Base-by-base conservation (phyloP, 2,329 filamentous ascomycete genomes). In the Aspergillus sp. region DNA sequence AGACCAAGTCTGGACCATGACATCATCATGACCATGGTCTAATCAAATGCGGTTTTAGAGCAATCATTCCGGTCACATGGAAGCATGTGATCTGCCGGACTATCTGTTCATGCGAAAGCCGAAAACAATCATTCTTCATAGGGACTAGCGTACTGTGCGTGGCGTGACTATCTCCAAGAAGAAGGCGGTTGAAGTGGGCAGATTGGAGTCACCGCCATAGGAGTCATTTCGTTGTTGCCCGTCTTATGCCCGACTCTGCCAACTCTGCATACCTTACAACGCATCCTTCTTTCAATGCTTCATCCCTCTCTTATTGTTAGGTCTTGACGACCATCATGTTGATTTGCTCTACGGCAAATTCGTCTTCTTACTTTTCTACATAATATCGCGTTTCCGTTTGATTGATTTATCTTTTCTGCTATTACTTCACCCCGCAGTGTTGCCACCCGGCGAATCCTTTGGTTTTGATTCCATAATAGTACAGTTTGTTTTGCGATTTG, bases 311-410 rank as follows among this genome's bases (percentile, higher is more conserved):
- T 20, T 47, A 12, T 55, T n/a, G 45, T 63, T 53, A 42, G 55
- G 58, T 63, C 56, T 55, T 39, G 47, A 52, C 51, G 58, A 65
- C 59, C 62, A 66, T 52, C 63, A 69, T 69, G 67, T 64, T 68
- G 54, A 63, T 52, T 39, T 56, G 56, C 45, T 55, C 55, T 18
- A 42, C 14, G 31, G 47, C 29, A 20, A 29, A 20, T 32, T 55
- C 16, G 31, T 45, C 31, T 54, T 53, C 55, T 26, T 59, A 55
- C 45, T 62, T 51, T n/a, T 56, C 55, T 57, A 45, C 18, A 18
- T 57, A 55, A 24, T 24, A 32, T 50, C 9, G 29, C 53, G 26
- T 47, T 58, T 49, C 49, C 42, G 36, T 39, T 52, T 31, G 24
- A 47, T 52, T 24, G 49, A 12, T 54, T 4, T 45, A 52, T 36